These are phyloP conservation scores for Carnegiea gigantea DNA, from an alignment of 179 eudicot species.

Conservation along the genomic window DNA sequence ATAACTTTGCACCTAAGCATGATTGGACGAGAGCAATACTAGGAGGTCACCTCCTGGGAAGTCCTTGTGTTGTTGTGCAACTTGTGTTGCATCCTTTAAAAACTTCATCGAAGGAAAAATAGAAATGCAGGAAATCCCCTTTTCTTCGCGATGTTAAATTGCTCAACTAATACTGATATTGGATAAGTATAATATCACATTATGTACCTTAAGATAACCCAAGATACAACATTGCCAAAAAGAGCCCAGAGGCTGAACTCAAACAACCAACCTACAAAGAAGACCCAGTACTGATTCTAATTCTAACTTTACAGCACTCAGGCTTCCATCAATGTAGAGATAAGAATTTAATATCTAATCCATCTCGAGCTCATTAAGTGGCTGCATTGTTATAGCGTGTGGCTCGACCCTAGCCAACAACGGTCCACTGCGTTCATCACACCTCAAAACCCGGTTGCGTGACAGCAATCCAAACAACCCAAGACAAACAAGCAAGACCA, in stretches of 20 bases:
- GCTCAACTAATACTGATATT: slow-evolving; percentile 10
- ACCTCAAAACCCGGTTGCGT: slow-evolving; percentile 39
- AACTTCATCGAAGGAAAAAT: background rate
- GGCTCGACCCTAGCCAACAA: slow-evolving; percentile 57
- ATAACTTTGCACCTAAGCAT: background rate
- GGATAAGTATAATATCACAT: slow-evolving; percentile 9
- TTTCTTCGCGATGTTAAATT: background rate
- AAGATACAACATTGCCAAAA: background rate
- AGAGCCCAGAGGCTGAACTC: slow-evolving; percentile 6
- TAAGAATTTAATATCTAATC: slow-evolving; percentile 33
- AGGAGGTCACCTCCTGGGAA: background rate
- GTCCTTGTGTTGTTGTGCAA: no score
- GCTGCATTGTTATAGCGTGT: slow-evolving; percentile 44
- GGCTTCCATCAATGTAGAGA: background rate
- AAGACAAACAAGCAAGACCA: slow-evolving; percentile 44
- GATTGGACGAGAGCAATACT: background rate
- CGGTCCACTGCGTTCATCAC: slow-evolving; percentile 50
- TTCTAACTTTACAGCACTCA: slow-evolving; percentile 17
- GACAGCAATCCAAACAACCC: slow-evolving; percentile 54
- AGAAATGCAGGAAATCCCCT: background rate
- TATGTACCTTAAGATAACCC: slow-evolving; percentile 3
- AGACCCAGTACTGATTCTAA: background rate
- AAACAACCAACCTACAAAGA: slow-evolving; percentile 26
- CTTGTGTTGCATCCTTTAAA: background rate
- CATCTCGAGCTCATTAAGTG: slow-evolving; percentile 57